Evolutionary conservation across 139 green algal species (phyloP).

Genomic region (Micromonas pusilla): DNA sequence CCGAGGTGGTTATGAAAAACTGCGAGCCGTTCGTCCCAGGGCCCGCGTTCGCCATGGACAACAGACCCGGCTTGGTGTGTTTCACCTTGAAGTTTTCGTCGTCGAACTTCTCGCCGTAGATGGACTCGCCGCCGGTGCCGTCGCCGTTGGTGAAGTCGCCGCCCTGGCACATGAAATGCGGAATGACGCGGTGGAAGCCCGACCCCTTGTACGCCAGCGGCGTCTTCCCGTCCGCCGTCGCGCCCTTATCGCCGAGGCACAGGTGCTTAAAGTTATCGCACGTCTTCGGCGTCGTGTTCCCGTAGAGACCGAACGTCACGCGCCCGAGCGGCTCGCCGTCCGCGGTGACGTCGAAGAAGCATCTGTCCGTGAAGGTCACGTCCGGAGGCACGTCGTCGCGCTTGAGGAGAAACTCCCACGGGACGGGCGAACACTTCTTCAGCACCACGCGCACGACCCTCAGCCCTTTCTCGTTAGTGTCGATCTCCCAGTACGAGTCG

Average conservation of each 20-base stretch:
- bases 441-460: slow-evolving; percentile 4
- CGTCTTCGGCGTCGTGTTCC: slow-evolving; percentile 65
- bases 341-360: slow-evolving; percentile 86
- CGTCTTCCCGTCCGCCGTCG: slow-evolving; percentile 23
- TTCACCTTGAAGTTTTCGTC: slow-evolving; percentile 38
- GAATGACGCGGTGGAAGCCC: slow-evolving; percentile 52
- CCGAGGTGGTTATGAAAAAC: slow-evolving; percentile 40
- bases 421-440: neutral
- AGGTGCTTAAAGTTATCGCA: slow-evolving; percentile 46
- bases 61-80: slow-evolving; percentile 22
- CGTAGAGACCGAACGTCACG: slow-evolving; percentile 85
- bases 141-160: slow-evolving; percentile 52
- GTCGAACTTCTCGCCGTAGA: slow-evolving; percentile 44
- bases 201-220: slow-evolving; percentile 38
- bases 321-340: slow-evolving; percentile 64
- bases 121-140: slow-evolving; percentile 46
- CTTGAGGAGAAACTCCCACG: slow-evolving; percentile 25
- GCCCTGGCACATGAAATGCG: slow-evolving; percentile 49
- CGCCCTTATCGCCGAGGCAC: slow-evolving; percentile 46
- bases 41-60: slow-evolving; percentile 47
- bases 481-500: slow-evolving; percentile 25
- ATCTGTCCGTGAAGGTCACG: slow-evolving; percentile 39
- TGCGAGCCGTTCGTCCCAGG: slow-evolving; percentile 42
- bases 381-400: slow-evolving; percentile 14
- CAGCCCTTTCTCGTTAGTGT: neutral